Base-by-base conservation (phyloP, 2,329 filamentous ascomycete genomes). In the Aspergillus tubingensis region DNA sequence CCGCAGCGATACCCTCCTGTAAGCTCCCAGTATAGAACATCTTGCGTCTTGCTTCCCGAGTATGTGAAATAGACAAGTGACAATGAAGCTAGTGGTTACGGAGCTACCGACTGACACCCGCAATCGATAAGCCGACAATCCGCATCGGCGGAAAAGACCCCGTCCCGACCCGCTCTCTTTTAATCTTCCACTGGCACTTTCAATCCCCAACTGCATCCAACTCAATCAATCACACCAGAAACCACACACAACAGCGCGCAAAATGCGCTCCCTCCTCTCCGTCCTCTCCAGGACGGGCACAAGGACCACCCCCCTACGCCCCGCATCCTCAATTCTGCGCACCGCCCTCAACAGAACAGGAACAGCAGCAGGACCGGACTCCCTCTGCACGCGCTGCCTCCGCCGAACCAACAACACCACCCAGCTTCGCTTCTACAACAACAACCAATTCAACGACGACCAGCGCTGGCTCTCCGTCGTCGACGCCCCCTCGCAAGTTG, bases 21-120 rank as follows among this genome's bases (percentile, higher is more conserved):
- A 97, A 78, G 62, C 86, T 87, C 17, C 92, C 93, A 62, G 88
- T 72, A 74, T 92, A 93, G 77, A 96, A 97, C 88, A 96, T 93
- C 44, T 50, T 55, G 43, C 5, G 41, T 21, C 8, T 17, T 8
- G 2, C 19, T 5, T 19, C 13, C 17, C 8, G 41, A 11, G 39
- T 23, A n/a, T 13, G 39, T 32, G 8, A 32, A 43, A 13, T 39
- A 44, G 17, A 57, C 17, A 10, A 49, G 10, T 36, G 32, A 36
- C 32, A 36, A 13, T 44, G 17, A 19, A 44, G 41, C 41, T 44
- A 10, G 17, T 44, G 17, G n/a, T 43, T 10, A 15, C n/a, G 8
- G n/a, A 17, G 8, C 15, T 11, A 21, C 41, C 17, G 11, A 36
- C 41, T 21, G 41, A 44, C 30, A 36, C 32, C 32, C 32, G 41